A percentile compares a stretch with the other conserved stretches of the same genome.
Evolutionary conservation across 768 basidiomycete genomes (phyloP).

Genomic region (Boletellus emodensis): DNA sequence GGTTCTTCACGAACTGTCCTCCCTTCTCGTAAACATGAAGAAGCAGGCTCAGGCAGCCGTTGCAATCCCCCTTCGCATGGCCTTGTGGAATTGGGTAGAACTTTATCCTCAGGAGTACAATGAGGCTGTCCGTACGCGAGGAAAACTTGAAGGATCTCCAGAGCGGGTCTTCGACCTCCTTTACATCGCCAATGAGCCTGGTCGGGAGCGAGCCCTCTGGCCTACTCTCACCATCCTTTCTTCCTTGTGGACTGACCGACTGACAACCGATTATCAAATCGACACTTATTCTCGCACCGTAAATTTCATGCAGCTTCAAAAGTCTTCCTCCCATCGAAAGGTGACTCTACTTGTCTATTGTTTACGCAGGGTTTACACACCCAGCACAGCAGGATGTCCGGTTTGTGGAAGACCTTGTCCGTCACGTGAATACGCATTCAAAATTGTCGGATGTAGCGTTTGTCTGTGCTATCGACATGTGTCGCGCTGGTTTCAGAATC

Average conservation of each 20-base stretch:
- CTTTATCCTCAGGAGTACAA: conserved; percentile 75
- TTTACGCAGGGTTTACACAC: not conserved
- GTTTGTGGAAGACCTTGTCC: conserved; percentile 61
- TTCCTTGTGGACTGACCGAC: conserved; percentile 70
- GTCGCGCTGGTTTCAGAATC: conserved; percentile 59
- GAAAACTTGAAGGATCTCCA: conserved; percentile 72
- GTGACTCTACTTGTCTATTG: conserved; percentile 5
- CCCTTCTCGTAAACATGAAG: conserved; percentile 78
- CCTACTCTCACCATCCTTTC: conserved; percentile 75
- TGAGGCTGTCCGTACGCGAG: conserved; percentile 58
- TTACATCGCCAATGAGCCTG: conserved; percentile 43
- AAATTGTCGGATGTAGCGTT: conserved; percentile 65
- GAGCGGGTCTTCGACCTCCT: conserved; percentile 85
- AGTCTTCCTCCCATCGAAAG: conserved; percentile 30
- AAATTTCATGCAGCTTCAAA: conserved; percentile 29
- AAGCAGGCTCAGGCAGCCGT: conserved; percentile 68
- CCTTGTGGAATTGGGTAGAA: conserved; percentile 90
- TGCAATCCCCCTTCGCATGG: conserved; percentile 66
- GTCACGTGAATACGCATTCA: conserved; percentile 49
- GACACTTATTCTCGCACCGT: conserved; percentile 31
- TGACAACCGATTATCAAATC: conserved; percentile 53
- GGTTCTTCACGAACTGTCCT: conserved; percentile 76
- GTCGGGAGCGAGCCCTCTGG: conserved; percentile 61
- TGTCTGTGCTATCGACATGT: conserved; percentile 73
- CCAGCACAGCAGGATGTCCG: conserved; percentile 39